Evolutionary conservation across 495 filamentous ascomycete genomes (phyloP).

Genomic region (Penicillium cinerascens): DNA sequence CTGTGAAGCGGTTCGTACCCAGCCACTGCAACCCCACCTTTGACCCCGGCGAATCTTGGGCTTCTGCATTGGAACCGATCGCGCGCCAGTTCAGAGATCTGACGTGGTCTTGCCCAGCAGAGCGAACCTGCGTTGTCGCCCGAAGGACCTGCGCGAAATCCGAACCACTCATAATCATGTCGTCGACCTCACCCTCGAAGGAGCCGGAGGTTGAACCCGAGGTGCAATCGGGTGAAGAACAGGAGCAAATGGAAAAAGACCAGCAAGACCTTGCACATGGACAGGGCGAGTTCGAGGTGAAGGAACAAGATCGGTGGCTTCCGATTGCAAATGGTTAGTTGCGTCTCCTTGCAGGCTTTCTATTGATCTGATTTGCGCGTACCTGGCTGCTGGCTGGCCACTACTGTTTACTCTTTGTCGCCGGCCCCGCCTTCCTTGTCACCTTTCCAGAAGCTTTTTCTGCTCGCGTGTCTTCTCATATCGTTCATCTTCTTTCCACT

Average conservation of each 20-base stretch:
- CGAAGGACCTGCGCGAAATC: slow-evolving; percentile 25
- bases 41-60: slow-evolving; percentile 28
- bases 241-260: slow-evolving; percentile 67
- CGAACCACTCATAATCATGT: slow-evolving; percentile 71
- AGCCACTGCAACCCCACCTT: slow-evolving; percentile 29
- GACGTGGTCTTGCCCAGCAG: slow-evolving; percentile 51
- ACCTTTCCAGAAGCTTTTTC: slow-evolving; percentile 6
- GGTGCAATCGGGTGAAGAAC: slow-evolving; percentile 89
- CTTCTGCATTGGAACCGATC: slow-evolving; percentile 25
- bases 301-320: slow-evolving; percentile 99
- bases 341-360: slow-evolving; percentile 51
- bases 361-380: slow-evolving; percentile 56
- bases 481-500: neutral
- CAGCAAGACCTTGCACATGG: slow-evolving; percentile 62
- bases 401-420: slow-evolving; percentile 16
- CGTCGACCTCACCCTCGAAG: slow-evolving; percentile 86
- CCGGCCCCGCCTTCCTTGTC: slow-evolving; percentile 14
- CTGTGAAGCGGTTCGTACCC: slow-evolving; percentile 47
- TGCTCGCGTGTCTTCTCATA: neutral
- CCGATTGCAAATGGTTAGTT: slow-evolving; percentile 99
- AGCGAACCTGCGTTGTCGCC: slow-evolving; percentile 32
- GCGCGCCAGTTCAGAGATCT: slow-evolving; percentile 35
- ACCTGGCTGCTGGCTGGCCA: slow-evolving; percentile 49
- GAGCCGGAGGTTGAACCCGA: slow-evolving; percentile 84
- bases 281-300: slow-evolving; percentile 92